Percentiles rank a stretch among this genome's conserved stretches.
These are phyloP conservation scores for Dianthus caryophyllus DNA, from an alignment of 148 eudicot species.

Conservation along the genomic window DNA sequence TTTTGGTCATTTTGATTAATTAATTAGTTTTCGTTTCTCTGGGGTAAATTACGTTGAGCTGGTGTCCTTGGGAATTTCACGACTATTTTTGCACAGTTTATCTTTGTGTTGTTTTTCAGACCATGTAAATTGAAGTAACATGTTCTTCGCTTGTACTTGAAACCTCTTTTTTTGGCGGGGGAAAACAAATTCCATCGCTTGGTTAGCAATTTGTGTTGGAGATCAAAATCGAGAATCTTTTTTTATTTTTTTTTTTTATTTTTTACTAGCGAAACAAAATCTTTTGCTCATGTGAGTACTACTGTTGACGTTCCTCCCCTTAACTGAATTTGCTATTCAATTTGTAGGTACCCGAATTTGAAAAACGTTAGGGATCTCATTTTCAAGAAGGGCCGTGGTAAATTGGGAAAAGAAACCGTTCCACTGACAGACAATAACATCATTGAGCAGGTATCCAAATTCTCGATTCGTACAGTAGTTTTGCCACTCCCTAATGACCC, in stretches of 20 bases:
- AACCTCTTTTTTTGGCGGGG: too few relatives aligned
- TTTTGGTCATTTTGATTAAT: background rate
- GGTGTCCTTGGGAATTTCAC: background rate
- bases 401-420: constrained; percentile 49
- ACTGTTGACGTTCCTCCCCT: background rate
- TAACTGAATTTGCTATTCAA: constrained; percentile 2
- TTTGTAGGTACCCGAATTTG: constrained; percentile 40
- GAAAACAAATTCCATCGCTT: too few relatives aligned
- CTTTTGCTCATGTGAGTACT: background rate
- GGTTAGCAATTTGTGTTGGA: too few relatives aligned
- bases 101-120: background rate
- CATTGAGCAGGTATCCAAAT: constrained; percentile 66
- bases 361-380: constrained; percentile 86
- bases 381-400: constrained; percentile 67
- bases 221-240: too few relatives aligned
- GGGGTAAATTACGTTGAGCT: background rate
- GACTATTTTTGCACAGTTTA: background rate
- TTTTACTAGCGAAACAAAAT: too few relatives aligned
- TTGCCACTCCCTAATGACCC: background rate
- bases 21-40: background rate
- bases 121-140: background rate
- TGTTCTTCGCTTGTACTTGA: background rate
- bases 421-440: constrained; percentile 76
- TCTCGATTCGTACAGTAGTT: background rate
- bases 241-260: too few relatives aligned